Percentiles rank a stretch among this genome's conserved stretches.
These are phyloP conservation scores for Eucalyptus erythrocorys DNA, from an alignment of 345 rosid genomes.

Conservation along the genomic window DNA sequence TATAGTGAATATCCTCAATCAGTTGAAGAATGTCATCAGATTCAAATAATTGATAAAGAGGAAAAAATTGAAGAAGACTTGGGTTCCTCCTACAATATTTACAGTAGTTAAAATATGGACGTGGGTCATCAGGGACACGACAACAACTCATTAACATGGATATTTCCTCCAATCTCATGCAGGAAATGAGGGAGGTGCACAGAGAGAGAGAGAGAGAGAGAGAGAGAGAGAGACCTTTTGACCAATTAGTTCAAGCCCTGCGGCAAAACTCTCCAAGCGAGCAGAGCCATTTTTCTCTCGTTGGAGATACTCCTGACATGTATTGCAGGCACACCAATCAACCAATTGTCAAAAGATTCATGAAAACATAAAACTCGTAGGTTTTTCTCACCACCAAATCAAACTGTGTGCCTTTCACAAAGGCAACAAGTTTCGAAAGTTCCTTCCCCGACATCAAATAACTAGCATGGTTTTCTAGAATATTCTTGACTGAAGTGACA, in stretches of 20 bases:
- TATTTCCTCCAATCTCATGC: neutral
- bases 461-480: slow-evolving; percentile 92
- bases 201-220: neutral
- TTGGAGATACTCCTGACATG: slow-evolving; percentile 85
- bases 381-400: slow-evolving; percentile 78
- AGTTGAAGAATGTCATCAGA: neutral
- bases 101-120: neutral
- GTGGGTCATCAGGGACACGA: neutral
- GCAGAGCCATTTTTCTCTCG: slow-evolving; percentile 84
- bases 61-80: neutral
- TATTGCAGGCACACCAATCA: neutral
- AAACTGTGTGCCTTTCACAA: slow-evolving; percentile 98
- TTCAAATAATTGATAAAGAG: neutral
- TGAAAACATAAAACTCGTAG: neutral
- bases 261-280: slow-evolving; percentile 80
- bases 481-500: slow-evolving; percentile 80
- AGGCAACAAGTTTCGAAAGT: slow-evolving; percentile 96
- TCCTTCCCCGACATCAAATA: slow-evolving; percentile 96
- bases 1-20: neutral
- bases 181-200: neutral
- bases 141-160: neutral
- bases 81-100: neutral
- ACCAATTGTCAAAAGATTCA: neutral
- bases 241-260: slow-evolving; percentile 86
- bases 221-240: slow-evolving; percentile 43